phyloP scores from a whole-genome alignment of 2,329 filamentous ascomycete genomes.

The Cercospora janseana region DNA sequence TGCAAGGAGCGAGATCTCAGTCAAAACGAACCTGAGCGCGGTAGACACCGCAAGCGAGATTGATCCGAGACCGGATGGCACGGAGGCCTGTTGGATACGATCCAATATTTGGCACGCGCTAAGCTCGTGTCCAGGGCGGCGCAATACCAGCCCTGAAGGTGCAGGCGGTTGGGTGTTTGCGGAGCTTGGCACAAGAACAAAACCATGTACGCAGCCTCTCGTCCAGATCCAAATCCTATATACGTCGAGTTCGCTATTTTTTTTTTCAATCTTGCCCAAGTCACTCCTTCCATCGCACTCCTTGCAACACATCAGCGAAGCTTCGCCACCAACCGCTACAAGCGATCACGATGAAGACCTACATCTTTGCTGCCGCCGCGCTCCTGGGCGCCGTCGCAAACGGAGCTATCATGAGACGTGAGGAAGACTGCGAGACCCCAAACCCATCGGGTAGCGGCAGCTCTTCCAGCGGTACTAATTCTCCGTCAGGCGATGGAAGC shows the following conservation, averaged over 20 bases:
- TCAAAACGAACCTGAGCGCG: background rate
- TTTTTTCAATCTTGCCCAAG: conserved; percentile 6
- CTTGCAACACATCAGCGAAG: conserved; percentile 3
- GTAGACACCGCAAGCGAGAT: conserved; percentile 9
- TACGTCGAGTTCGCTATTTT: conserved; percentile 1
- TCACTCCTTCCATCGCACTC: conserved; percentile 16
- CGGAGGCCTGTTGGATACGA: conserved; percentile 2
- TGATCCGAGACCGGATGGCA: conserved; percentile 19
- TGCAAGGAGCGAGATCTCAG: background rate
- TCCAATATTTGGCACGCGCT: background rate
- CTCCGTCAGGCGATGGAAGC: background rate
- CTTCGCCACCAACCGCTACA: background rate
- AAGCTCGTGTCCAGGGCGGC: conserved; percentile 3
- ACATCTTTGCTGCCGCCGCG: conserved; percentile 12
- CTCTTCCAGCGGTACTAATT: background rate
- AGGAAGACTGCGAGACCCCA: conserved; percentile 10
- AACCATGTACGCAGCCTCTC: conserved; percentile 9
- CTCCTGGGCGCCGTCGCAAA: conserved; percentile 15
- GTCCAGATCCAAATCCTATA: background rate
- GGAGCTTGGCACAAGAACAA: conserved; percentile 9
- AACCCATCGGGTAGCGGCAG: background rate
- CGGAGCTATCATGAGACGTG: conserved; percentile 11
- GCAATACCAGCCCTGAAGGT: background rate
- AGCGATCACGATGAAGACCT: conserved; percentile 13
- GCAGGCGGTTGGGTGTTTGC: background rate